Conservation (phyloP, 192 early-diverging fungal species). For the Coemansia sp. region DNA sequence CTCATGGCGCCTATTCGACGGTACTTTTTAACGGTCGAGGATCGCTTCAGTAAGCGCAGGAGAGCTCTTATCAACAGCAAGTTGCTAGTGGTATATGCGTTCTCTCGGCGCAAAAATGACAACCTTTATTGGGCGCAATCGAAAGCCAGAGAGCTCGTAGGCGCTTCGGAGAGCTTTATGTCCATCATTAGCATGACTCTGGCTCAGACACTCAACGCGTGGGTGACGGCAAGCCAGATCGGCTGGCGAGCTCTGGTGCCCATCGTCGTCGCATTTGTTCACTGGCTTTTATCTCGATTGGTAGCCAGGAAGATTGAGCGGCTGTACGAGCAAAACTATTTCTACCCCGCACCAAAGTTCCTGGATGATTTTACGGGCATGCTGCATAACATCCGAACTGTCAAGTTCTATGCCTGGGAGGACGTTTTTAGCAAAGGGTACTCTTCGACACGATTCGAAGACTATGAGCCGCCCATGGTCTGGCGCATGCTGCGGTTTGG, state of each 20-base stretch:
- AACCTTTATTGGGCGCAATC: background rate
- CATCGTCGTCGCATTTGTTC: conserved; percentile 11
- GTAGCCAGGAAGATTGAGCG: background rate
- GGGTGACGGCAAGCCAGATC: conserved; percentile 28
- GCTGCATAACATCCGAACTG: conserved; percentile 59
- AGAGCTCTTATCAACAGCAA: conserved; percentile 9
- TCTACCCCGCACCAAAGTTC: background rate
- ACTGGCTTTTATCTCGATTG: conserved; percentile 1
- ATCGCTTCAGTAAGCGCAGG: background rate
- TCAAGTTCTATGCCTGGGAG: conserved; percentile 72
- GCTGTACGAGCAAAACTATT: background rate
- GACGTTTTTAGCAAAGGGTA: conserved; percentile 13
- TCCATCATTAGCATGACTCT: background rate
- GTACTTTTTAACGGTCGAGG: background rate
- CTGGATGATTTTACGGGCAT: background rate
- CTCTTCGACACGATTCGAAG: background rate
- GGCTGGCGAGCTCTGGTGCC: conserved; percentile 40
- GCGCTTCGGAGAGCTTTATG: background rate
- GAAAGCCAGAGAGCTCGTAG: background rate
- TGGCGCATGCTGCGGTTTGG: conserved; percentile 19
- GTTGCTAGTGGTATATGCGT: background rate
- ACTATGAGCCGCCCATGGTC: conserved; percentile 21
- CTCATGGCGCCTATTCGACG: background rate
- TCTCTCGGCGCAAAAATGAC: background rate
- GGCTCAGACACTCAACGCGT: conserved; percentile 17